These are phyloP conservation scores for Metschnikowia koreensis DNA, from an alignment of 805 yeast species.

Conservation along the genomic window DNA sequence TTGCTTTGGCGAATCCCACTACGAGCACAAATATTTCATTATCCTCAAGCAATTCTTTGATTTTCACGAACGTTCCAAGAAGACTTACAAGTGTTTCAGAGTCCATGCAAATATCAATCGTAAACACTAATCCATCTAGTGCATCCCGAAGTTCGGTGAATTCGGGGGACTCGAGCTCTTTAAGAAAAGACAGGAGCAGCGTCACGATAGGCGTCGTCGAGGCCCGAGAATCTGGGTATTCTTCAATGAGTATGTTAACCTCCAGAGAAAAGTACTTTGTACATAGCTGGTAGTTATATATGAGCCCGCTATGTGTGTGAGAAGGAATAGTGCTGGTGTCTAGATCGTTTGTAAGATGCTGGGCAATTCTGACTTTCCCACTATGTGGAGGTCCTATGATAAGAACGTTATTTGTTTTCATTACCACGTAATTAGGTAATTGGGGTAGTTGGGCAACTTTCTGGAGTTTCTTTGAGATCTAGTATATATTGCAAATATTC, in stretches of 20 bases:
- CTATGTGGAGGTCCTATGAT: slow-evolving; percentile 44
- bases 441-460: background rate
- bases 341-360: slow-evolving; percentile 27
- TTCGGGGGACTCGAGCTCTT: slow-evolving; percentile 39
- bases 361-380: slow-evolving; percentile 37
- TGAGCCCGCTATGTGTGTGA: slow-evolving; percentile 33
- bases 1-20: slow-evolving; percentile 24
- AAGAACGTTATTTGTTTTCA: slow-evolving; percentile 38
- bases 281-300: slow-evolving; percentile 23
- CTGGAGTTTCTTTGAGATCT: too few relatives aligned
- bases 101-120: slow-evolving; percentile 30
- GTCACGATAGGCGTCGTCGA: slow-evolving; percentile 8
- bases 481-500: too few relatives aligned
- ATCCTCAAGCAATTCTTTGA: slow-evolving; percentile 14
- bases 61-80: slow-evolving; percentile 9
- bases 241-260: slow-evolving; percentile 36
- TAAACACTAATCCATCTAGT: slow-evolving; percentile 46
- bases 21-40: slow-evolving; percentile 35
- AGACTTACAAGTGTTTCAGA: slow-evolving; percentile 22
- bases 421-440: background rate
- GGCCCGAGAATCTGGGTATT: slow-evolving; percentile 27
- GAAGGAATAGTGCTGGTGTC: slow-evolving; percentile 34
- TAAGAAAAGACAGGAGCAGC: slow-evolving; percentile 32
- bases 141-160: slow-evolving; percentile 44
- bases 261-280: slow-evolving; percentile 34